Evolutionary conservation across 148 eudicot genomes (phyloP), one percentile per base, ranked within the genome.

Genomic region (Vaccinium corymbosum): DNA sequence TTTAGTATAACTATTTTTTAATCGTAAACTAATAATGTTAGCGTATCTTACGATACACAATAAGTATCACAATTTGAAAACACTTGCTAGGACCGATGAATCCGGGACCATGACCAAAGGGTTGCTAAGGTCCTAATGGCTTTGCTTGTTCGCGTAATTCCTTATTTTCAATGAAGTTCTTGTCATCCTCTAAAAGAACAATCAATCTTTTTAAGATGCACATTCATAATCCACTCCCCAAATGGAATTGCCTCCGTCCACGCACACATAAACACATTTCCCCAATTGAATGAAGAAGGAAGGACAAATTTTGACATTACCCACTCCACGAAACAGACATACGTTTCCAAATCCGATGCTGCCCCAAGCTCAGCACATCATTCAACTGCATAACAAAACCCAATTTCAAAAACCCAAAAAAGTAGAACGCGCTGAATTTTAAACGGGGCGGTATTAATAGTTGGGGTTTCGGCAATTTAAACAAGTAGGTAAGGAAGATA

Each of bases 271-370:
- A 13, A 20, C 61, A 53, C 20, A 82, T 16, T 16, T 12, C 66
- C 7, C 20, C 1, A 81, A n/a, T 68, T 71, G 76, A 86, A 29
- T 55, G 48, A 29, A 62, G 29, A 16, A 70, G 49, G 61, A 15
- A 70, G 50, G 51, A 75, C 25, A 50, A 79, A 62, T 0, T 19
- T 20, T 35, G 83, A 77, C 35, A 11, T 83, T 91, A 96, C 99
- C 93, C 91, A 89, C 90, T 94, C 99, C 99, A 96, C 10, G 98
- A 93, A 29, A 97, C 99, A 57, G 93, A 87, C 98, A 94, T 94
- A 73, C 97, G 92, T 86, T 97, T 97, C 99, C 97, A 97, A 51
- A 94, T 88, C 35, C 99, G 92, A 82, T 92, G 94, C 3, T 35
- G 38, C 27, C 99, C 99, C 80, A 97, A 90, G 84, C 97, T 94